Base-by-base conservation (phyloP, 208 protist species). In the Phytomonas serpens region DNA sequence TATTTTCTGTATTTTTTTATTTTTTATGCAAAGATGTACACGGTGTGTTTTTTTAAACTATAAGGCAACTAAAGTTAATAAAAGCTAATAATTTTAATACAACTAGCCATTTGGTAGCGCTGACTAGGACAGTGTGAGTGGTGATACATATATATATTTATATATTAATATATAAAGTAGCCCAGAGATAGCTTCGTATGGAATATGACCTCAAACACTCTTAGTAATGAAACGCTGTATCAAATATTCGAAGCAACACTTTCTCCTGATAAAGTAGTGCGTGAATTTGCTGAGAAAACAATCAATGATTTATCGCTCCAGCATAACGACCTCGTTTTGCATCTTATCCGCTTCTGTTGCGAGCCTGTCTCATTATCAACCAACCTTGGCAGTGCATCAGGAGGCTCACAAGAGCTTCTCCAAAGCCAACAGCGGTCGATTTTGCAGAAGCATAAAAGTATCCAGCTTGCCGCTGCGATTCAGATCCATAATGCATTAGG, bases 401-500 rank as follows among this genome's bases (percentile, higher is more conserved):
- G 16, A 1, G 19, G 16, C 19, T 19, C 27, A 62, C 71, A 71
- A 16, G 62, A 71, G 32, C 40, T 73, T 2, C 71, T 64, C 29
- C 32, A 36, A 33, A 27, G 27, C 40, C 73, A 67, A 67, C 66
- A 34, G 75, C 36, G 61, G 83, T 57, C 77, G 2, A 66, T 63
- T 4, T 76, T 73, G 6, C 67, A 67, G 40, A 67, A 62, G 19
- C 38, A 62, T 27, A 27, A 30, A 33, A 71, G 52, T 42, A 57
- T 83, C 0, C 72, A 79, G 29, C 77, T 89, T 14, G 91, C 91
- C 9, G 85, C 85, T 13, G 81, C 91, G 33, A 89, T 93, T 61
- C 83, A 81, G 52, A 73, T 89, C 7, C 84, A 86, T n/a, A 96
- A 96, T 64, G 76, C 92, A n/a, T 37, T 96, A 19, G 65, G 81